Evolutionary conservation across 441 rosid species (phyloP), one percentile per base, ranked within the genome.

Genomic region (Melastoma candidum): DNA sequence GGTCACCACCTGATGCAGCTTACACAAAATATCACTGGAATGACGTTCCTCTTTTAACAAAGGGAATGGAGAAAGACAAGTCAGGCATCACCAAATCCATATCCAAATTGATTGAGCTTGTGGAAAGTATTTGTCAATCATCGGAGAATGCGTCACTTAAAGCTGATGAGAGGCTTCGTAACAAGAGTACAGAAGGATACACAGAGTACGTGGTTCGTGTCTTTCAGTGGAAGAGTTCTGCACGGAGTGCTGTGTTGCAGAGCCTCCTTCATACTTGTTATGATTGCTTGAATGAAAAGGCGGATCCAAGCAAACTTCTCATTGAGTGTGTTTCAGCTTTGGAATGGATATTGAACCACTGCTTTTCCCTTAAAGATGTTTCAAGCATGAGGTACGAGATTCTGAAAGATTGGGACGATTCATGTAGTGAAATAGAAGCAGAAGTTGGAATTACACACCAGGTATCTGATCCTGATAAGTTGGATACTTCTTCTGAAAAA

Each of bases 31-130:
- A 43, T 8, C n/a, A 52, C 69, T 58, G 47, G 64, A 44, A 12
- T 56, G 63, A 29, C 43, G 13, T 26, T 12, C 32, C 51, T 9
- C 39, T 50, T 1, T 43, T 12, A 36, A 25, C 26, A 52, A 52
- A 0, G 56, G 13, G 56, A 52, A 36, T 52, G 43, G 43, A 45
- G 51, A 52, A 45, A 5, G 26, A 56, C 11, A 67, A 71, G 27
- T 63, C 80, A 57, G 78, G 75, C 65, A 60, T 78, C 56, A 70
- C 71, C 50, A 77, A 73, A 55, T 76, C 92, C 13, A 63, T 93
- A 32, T 59, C 72, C 57, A 86, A 7, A 47, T 36, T 61, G 8
- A 27, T 54, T 39, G 65, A 61, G 44, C 65, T 61, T 53, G 26
- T 61, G 14, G 65, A 61, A 48, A 54, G 59, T 27, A 61, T 61